A percentile compares a stretch with the other conserved stretches of the same genome.
Evolutionary conservation across 768 basidiomycete species (phyloP).

Genomic region (Lyophyllum atratum): DNA sequence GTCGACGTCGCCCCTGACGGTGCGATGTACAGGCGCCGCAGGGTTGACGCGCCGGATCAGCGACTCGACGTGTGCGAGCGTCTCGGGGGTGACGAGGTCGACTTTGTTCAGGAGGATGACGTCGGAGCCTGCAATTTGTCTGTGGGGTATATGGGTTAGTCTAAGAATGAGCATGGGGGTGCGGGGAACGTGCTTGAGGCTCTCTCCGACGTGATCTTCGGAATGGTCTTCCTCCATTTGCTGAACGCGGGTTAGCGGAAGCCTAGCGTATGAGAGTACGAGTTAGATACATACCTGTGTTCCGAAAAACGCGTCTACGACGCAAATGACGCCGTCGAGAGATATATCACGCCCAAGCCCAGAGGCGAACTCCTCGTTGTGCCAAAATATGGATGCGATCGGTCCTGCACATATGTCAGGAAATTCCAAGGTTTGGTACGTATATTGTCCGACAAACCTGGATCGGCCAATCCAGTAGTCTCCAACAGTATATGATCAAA

Average conservation of each 20-base stretch:
- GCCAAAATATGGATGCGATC: slow-evolving; percentile 86
- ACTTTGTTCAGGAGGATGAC: slow-evolving; percentile 91
- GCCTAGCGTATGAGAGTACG: background rate
- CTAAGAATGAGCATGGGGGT: background rate
- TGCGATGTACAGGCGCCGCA: slow-evolving; percentile 70
- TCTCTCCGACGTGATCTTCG: slow-evolving; percentile 68
- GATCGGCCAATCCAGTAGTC: slow-evolving; percentile 95
- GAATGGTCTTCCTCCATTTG: slow-evolving; percentile 85
- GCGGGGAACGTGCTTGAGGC: slow-evolving; percentile 59
- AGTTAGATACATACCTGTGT: slow-evolving; percentile 31
- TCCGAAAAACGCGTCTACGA: slow-evolving; percentile 89
- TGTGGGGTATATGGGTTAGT: slow-evolving; percentile 26
- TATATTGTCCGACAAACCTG: slow-evolving; percentile 49
- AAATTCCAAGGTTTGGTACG: background rate
- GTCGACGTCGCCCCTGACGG: slow-evolving; percentile 72
- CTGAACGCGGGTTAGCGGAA: slow-evolving; percentile 35
- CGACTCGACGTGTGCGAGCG: slow-evolving; percentile 51
- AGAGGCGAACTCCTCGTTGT: slow-evolving; percentile 76
- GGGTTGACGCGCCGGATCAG: slow-evolving; percentile 80
- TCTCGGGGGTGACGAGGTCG: slow-evolving; percentile 62
- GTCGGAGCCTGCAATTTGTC: slow-evolving; percentile 93
- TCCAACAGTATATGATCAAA: slow-evolving; percentile 97
- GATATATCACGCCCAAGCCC: slow-evolving; percentile 71
- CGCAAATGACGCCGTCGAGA: slow-evolving; percentile 89
- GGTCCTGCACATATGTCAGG: slow-evolving; percentile 51